Conservation (phyloP, 768 basidiomycete species). For the Rhodotorula babjevae region DNA sequence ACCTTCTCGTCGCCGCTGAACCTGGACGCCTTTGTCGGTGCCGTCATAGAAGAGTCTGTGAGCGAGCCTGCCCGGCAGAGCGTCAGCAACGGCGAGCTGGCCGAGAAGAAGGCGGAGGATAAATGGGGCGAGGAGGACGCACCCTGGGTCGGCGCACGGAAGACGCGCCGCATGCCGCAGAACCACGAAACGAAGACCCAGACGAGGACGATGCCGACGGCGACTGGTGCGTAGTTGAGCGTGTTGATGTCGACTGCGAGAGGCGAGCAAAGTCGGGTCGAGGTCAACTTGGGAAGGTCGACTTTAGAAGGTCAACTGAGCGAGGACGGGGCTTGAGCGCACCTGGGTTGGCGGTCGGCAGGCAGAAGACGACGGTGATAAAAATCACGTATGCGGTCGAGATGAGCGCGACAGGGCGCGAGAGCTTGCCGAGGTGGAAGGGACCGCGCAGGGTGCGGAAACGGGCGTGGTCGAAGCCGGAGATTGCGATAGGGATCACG, state of each 20-base stretch:
- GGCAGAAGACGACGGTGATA: conserved; percentile 67
- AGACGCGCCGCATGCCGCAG: conserved; percentile 67
- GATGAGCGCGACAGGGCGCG: conserved; percentile 47
- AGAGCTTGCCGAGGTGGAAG: conserved; percentile 8
- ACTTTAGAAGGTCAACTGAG: conserved; percentile 45
- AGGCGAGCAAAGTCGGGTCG: background rate
- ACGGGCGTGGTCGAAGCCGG: conserved; percentile 53
- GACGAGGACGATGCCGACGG: conserved; percentile 64
- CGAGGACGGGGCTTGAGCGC: background rate
- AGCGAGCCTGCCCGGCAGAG: background rate
- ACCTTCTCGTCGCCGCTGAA: background rate
- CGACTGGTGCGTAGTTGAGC: conserved; percentile 69
- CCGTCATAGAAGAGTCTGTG: background rate
- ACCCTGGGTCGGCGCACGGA: conserved; percentile 55
- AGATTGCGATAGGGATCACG: conserved; percentile 64
- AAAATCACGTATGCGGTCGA: conserved; percentile 67
- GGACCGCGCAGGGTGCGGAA: conserved; percentile 10
- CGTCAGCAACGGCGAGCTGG: no score
- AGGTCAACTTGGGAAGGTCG: background rate
- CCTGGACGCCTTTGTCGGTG: background rate
- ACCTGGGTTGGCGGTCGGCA: conserved; percentile 57
- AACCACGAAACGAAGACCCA: conserved; percentile 69
- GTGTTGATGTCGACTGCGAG: conserved; percentile 57
- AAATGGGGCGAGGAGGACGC: background rate
- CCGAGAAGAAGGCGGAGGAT: no score